These are phyloP conservation scores for Penicillium malachiteum DNA, from an alignment of 495 filamentous ascomycete species.

Conservation along the genomic window DNA sequence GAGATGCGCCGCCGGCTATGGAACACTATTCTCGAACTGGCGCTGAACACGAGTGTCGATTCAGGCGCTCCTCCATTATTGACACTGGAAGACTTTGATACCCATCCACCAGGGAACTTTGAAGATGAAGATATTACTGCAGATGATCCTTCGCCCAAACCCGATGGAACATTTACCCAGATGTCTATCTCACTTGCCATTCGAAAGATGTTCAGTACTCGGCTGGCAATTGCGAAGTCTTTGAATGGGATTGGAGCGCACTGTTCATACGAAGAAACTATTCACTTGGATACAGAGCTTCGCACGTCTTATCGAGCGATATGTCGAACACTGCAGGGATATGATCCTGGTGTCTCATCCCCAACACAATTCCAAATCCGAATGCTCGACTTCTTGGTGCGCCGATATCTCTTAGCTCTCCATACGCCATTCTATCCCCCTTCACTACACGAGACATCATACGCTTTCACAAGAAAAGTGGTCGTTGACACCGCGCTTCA, in stretches of 20 bases:
- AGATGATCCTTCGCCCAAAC: slow-evolving; percentile 27
- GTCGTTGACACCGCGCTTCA: slow-evolving; percentile 51
- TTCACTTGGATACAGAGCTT: slow-evolving; percentile 41
- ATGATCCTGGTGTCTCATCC: slow-evolving; percentile 15
- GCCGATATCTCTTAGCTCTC: slow-evolving; percentile 45
- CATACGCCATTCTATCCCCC: slow-evolving; percentile 49
- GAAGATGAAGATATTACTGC: slow-evolving; percentile 34
- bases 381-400: slow-evolving; percentile 43
- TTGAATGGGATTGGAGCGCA: slow-evolving; percentile 44
- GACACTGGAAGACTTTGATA: slow-evolving; percentile 52
- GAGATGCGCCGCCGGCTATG: slow-evolving; percentile 63
- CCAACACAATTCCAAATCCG: slow-evolving; percentile 37
- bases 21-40: slow-evolving; percentile 58
- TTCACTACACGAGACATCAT: slow-evolving; percentile 37
- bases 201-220: slow-evolving; percentile 43
- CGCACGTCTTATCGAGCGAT: slow-evolving; percentile 29
- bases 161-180: slow-evolving; percentile 41
- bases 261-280: slow-evolving; percentile 34
- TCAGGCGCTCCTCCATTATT: slow-evolving; percentile 52
- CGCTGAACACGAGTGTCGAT: slow-evolving; percentile 51
- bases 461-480: slow-evolving; percentile 48
- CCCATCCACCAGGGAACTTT: slow-evolving; percentile 51
- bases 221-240: slow-evolving; percentile 45
- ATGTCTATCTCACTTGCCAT: slow-evolving; percentile 45
- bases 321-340: slow-evolving; percentile 37